Evolutionary conservation across 306 rosid genomes (phyloP), one percentile per base, ranked within the genome.

Genomic region (Castanea crenata): DNA sequence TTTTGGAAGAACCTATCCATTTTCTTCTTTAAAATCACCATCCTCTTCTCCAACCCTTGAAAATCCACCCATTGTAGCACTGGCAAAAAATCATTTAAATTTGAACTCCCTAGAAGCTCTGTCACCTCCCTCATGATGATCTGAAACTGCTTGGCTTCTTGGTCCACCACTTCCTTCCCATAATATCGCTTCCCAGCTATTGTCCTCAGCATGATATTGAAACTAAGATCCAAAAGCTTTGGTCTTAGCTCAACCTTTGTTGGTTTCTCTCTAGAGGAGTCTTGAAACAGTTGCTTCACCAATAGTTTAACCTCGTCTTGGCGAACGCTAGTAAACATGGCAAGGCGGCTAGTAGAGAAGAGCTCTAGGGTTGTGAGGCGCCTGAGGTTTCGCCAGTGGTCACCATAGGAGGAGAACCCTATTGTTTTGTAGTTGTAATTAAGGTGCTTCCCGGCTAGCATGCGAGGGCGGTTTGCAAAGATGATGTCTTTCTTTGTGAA

Each of bases 201-300:
- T 81, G 82, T 84, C 70, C 87, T 84, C 84, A 89, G 72, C 20
- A 78, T 73, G 4, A 84, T 80, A 38, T 84, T 85, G 13, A 89
- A 80, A 10, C 58, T 19, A 38, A 78, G 61, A 41, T 78, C 81
- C 59, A 64, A 20, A 3, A 83, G 51, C 32, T 55, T 74, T 23
- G 73, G 73, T 51, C 76, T 67, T 23, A 78, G 55, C 58, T 82
- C 72, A 54, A 82, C 76, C 70, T 68, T 34, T 3, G 12, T 9
- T 69, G 46, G 54, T 44, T 31, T 67, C 25, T 21, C 62, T 18
- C 16, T 49, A 13, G 54, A 49, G 7, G 44, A 55, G 27, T 67
- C 65, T 2, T 7, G 34, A 3, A 54, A 31, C 12, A 78, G 23
- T 14, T 82, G 71, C 75, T 82, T 78, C 34, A 82, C 8, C 25